Evolutionary conservation across 2,329 filamentous ascomycete genomes (phyloP).

Genomic region (Aspergillus niger): DNA sequence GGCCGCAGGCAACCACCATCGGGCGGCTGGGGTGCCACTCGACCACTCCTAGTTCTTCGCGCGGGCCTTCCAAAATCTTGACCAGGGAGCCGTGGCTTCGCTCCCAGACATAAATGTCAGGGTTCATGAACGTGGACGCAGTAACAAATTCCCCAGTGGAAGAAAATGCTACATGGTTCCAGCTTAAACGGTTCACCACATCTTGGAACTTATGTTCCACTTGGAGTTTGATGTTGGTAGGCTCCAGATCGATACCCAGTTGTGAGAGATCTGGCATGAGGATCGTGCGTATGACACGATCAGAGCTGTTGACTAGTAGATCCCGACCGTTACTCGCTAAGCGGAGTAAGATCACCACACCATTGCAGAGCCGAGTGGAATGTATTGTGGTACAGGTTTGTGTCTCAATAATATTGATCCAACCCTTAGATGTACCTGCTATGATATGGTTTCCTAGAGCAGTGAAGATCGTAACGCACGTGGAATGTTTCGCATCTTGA

Average conservation of each 20-base stretch:
- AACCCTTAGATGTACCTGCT: slow-evolving; percentile 91
- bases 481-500: slow-evolving; percentile 92
- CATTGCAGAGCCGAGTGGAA: slow-evolving; percentile 83
- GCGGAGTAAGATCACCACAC: slow-evolving; percentile 84
- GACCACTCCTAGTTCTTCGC: slow-evolving; percentile 93
- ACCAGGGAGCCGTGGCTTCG: slow-evolving; percentile 88
- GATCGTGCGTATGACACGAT: slow-evolving; percentile 92
- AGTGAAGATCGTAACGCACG: slow-evolving; percentile 89
- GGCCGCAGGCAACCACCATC: slow-evolving; percentile 83
- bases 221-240: slow-evolving; percentile 83
- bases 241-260: slow-evolving; percentile 64
- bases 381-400: slow-evolving; percentile 80
- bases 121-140: slow-evolving; percentile 96
- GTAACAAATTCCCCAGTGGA: slow-evolving; percentile 93
- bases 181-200: slow-evolving; percentile 88
- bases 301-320: slow-evolving; percentile 87
- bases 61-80: slow-evolving; percentile 94
- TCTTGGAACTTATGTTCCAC: slow-evolving; percentile 99
- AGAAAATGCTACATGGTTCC: slow-evolving; percentile 97
- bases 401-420: slow-evolving; percentile 91
- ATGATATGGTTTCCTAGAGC: slow-evolving; percentile 84
- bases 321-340: slow-evolving; percentile 83
- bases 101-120: slow-evolving; percentile 98
- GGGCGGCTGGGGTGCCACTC: slow-evolving; percentile 94
- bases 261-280: slow-evolving; percentile 74